These are phyloP conservation scores for Mrakia blollopis DNA, from an alignment of 768 basidiomycete genomes.

Conservation along the genomic window DNA sequence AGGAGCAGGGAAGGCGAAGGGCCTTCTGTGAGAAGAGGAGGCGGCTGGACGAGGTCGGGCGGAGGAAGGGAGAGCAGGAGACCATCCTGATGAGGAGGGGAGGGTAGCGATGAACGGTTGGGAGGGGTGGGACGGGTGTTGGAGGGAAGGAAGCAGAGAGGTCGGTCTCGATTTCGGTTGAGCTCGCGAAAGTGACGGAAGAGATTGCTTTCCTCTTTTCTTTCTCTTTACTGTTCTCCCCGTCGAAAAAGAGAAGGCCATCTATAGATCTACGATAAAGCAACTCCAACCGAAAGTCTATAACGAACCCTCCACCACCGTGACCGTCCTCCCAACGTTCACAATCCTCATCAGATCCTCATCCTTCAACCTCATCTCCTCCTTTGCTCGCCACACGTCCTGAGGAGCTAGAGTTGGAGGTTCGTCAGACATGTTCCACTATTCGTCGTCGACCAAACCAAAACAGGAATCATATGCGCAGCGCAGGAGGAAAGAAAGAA, in stretches of 20 bases:
- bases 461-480: background rate
- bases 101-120: background rate
- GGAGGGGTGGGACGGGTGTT: background rate
- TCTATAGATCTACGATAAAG: background rate
- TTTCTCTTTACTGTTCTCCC: background rate
- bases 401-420: conserved; percentile 33
- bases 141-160: background rate
- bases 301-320: background rate
- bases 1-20: background rate
- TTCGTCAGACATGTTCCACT: conserved; percentile 37
- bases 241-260: background rate
- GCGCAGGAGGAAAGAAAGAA: background rate
- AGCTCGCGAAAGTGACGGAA: no score
- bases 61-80: no score
- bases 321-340: conserved; percentile 12
- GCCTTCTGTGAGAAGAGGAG: background rate
- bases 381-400: conserved; percentile 33
- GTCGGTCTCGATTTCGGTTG: background rate
- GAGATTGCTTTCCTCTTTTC: no score
- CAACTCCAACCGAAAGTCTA: background rate
- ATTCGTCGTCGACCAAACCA: no score
- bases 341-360: conserved; percentile 30
- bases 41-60: background rate
- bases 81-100: no score
- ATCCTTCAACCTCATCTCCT: conserved; percentile 18